Conservation (phyloP, 139 green algal species). For the Mychonastes homosphaera region DNA sequence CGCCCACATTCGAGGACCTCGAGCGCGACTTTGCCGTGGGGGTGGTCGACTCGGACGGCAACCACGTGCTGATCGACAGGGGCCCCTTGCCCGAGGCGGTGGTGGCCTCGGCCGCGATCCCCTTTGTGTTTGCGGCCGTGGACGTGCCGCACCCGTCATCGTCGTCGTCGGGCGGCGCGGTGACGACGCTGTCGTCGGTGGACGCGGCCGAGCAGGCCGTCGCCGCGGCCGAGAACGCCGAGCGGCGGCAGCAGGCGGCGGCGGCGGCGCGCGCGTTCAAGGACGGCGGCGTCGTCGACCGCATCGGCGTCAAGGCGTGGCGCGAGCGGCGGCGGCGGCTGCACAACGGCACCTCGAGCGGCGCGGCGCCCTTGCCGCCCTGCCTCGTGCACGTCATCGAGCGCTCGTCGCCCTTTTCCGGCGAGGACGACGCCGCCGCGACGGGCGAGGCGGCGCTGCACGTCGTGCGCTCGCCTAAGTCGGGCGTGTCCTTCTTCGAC, state of each 20-base stretch:
- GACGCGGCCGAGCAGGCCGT: too few species aligned
- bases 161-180: neutral
- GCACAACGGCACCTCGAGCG: neutral
- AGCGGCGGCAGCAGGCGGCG: neutral
- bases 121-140: slow-evolving; percentile 65
- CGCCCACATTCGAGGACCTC: slow-evolving; percentile 71
- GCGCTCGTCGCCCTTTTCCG: slow-evolving; percentile 64
- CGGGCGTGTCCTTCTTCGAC: slow-evolving; percentile 52
- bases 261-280: slow-evolving; percentile 28
- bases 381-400: slow-evolving; percentile 77
- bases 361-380: slow-evolving; percentile 20
- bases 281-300: slow-evolving; percentile 73
- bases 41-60: slow-evolving; percentile 43
- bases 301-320: slow-evolving; percentile 66
- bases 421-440: slow-evolving; percentile 45
- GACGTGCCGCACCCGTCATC: slow-evolving; percentile 54
- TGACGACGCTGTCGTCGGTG: too few species aligned
- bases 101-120: slow-evolving; percentile 75
- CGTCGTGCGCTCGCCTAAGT: slow-evolving; percentile 58
- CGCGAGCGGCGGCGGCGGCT: slow-evolving; percentile 24
- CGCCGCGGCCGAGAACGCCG: too few species aligned
- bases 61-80: slow-evolving; percentile 58
- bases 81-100: slow-evolving; percentile 74
- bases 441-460: slow-evolving; percentile 34
- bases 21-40: slow-evolving; percentile 60